phyloP scores from a whole-genome alignment of 306 rosid genomes.

The Sechiopsis laciniata region DNA sequence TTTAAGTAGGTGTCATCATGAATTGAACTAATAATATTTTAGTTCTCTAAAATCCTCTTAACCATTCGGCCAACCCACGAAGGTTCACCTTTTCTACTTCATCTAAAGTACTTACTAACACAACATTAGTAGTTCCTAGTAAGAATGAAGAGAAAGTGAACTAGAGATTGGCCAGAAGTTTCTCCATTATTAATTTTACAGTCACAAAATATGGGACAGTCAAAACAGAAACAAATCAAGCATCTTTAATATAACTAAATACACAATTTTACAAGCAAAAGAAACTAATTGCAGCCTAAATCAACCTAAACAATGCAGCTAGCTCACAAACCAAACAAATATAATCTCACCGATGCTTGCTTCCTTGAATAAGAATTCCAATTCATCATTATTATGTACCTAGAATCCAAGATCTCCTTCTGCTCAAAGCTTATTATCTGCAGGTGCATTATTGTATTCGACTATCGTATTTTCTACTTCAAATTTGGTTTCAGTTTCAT shows the following conservation, averaged over 20 bases:
- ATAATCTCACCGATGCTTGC: conserved; percentile 5
- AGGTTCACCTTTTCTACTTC: neutral
- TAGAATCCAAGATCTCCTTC: neutral
- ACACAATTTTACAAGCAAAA: conserved; percentile 6
- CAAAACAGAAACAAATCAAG: conserved; percentile 4
- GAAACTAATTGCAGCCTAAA: neutral
- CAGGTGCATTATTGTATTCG: neutral
- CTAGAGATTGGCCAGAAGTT: neutral
- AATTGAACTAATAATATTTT: too few species aligned
- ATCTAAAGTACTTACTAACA: neutral
- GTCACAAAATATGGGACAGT: conserved; percentile 1
- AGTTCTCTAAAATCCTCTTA: too few species aligned
- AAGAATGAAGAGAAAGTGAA: neutral
- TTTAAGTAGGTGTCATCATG: too few species aligned
- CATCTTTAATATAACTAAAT: conserved; percentile 1
- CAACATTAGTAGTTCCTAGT: neutral
- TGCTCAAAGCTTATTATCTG: conserved; percentile 12
- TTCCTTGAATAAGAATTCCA: neutral
- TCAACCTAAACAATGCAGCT: neutral
- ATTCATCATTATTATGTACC: neutral
- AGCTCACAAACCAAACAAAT: conserved; percentile 12
- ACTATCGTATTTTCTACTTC: neutral
- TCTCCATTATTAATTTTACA: neutral
- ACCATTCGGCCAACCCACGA: too few species aligned
- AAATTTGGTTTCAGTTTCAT: conserved; percentile 2